Evolutionary conservation across 495 filamentous ascomycete genomes (phyloP).

Genomic region (Xylaria venustula): DNA sequence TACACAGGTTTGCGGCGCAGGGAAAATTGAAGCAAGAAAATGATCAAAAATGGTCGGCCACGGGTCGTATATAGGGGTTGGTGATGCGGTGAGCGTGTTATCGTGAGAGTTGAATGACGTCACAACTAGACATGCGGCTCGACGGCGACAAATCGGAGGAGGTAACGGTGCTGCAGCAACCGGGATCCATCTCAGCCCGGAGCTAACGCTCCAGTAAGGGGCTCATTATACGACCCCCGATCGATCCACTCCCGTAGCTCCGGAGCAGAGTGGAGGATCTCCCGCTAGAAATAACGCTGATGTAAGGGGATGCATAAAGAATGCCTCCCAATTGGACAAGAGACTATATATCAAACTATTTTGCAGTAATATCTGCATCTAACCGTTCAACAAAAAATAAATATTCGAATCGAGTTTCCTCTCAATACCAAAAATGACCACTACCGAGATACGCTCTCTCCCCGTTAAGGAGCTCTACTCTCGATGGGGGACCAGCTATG

Average conservation of each 20-base stretch:
- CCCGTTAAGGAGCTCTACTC: background rate
- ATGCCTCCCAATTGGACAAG: background rate
- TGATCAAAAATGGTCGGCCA: background rate
- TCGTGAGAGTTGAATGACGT: background rate
- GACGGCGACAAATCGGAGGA: background rate
- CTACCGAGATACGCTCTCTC: background rate
- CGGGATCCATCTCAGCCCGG: background rate
- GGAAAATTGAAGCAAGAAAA: background rate
- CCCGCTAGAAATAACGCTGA: background rate
- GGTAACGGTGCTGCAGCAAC: background rate
- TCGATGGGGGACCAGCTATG: background rate
- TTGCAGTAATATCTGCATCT: background rate
- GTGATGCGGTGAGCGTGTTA: background rate
- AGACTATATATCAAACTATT: background rate
- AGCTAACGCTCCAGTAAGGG: no score
- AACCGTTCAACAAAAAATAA: no score
- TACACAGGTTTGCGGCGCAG: background rate
- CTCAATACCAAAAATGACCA: background rate
- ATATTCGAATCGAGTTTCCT: background rate
- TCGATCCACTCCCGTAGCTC: background rate
- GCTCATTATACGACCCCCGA: no score
- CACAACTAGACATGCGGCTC: background rate
- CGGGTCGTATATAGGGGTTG: background rate
- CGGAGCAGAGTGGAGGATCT: background rate
- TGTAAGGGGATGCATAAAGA: background rate